Evolutionary conservation across 78 protist species (phyloP), one percentile per base, ranked within the genome.

Genomic region (Parvularia atlantis): DNA sequence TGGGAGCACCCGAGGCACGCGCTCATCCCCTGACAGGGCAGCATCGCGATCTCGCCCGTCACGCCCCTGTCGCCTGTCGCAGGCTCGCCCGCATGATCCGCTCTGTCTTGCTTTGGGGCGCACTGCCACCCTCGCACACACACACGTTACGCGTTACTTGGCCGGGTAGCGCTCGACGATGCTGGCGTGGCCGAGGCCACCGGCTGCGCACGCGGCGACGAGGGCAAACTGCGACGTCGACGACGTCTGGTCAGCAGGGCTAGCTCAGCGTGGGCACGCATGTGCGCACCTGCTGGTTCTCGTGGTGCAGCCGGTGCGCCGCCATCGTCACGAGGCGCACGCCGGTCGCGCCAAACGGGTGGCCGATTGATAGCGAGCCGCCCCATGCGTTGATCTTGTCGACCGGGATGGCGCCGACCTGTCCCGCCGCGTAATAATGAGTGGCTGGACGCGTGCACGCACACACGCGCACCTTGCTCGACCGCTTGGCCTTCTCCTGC

Each of bases 181-280:
- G 31, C 1, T 31, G 1, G 71, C 84, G 37, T 35, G 63, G 35
- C 64, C 84, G 22, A 46, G 71, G 62, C 87, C 87, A 13, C 87
- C 87, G 36, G 81, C 87, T 37, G 87, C 87, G 70, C 87, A 82
- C 20, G 87, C 87, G n/a, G 87, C 78, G 28, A 71, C 9, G 9
- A 82, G 64, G n/a, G 62, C 87, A 1, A 22, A 60, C 56, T 50
- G 4, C 9, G n/a, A n/a, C n/a, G n/a, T n/a, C n/a, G n/a, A n/a
- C n/a, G n/a, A n/a, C n/a, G n/a, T n/a, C n/a, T n/a, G n/a, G n/a
- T n/a, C n/a, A n/a, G n/a, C n/a, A n/a, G n/a, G n/a, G n/a, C n/a
- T n/a, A n/a, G n/a, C n/a, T n/a, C n/a, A n/a, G n/a, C n/a, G n/a
- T n/a, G n/a, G 20, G 57, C 22, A 53, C 22, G 22, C 57, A 26